A percentile compares a stretch with the other conserved stretches of the same genome.
Conservation (phyloP, 176 grass and related monocot species). For the Carex littledalei region DNA sequence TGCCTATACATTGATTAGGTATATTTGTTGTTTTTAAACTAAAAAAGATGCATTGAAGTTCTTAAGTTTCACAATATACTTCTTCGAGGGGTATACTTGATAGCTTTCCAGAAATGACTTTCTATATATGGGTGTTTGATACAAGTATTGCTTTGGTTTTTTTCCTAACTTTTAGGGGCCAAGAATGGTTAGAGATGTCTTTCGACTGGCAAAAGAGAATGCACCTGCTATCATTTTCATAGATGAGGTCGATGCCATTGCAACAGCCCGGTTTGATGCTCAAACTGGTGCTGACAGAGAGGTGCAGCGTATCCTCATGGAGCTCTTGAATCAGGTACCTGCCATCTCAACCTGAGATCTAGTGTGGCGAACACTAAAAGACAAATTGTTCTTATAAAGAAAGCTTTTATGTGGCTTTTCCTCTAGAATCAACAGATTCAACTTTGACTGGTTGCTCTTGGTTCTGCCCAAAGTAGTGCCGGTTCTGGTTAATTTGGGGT, state of each 20-base stretch:
- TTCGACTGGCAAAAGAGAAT: conserved; percentile 97
- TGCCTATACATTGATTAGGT: background rate
- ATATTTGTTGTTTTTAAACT: background rate
- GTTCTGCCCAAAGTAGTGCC: background rate
- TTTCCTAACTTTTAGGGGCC: conserved; percentile 46
- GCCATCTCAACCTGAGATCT: background rate
- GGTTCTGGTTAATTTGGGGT: background rate
- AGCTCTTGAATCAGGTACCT: conserved; percentile 90
- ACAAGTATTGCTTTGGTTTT: background rate
- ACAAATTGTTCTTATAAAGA: background rate
- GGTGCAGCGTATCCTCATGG: conserved; percentile 99
- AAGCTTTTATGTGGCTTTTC: background rate
- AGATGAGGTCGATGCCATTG: conserved; percentile 99
- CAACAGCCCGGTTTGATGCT: conserved; percentile 97
- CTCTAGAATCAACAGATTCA: background rate
- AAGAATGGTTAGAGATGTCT: conserved; percentile 97
- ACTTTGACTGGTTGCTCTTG: background rate
- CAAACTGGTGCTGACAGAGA: conserved; percentile 96
- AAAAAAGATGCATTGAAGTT: background rate
- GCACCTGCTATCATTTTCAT: conserved; percentile 98
- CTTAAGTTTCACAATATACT: background rate
- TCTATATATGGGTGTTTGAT: background rate
- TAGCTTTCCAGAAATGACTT: background rate
- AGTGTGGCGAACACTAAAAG: too few species aligned
- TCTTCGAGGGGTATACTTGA: background rate